These are phyloP conservation scores for Oryza glaberrima DNA, from an alignment of 176 grass and related monocot genomes.

Conservation along the genomic window DNA sequence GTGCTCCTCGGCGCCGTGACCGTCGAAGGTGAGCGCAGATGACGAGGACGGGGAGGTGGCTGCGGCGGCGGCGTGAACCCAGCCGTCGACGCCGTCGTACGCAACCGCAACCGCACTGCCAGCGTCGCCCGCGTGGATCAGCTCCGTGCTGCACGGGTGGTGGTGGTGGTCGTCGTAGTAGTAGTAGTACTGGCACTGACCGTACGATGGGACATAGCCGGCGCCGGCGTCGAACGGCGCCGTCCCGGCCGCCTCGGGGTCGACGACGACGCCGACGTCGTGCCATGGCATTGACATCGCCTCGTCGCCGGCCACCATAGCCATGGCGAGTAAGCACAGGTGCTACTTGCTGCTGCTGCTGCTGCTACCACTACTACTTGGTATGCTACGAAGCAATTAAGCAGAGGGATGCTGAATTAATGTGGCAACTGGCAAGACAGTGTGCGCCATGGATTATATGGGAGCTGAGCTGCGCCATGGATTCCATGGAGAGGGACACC, in stretches of 20 bases:
- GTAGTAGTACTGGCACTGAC: background rate
- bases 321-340: background rate
- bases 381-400: background rate
- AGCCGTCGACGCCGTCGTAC: background rate
- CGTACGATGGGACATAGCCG: background rate
- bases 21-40: constrained; percentile 27
- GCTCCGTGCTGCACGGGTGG: background rate
- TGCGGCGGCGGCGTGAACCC: background rate
- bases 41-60: background rate
- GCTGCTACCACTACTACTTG: background rate
- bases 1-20: background rate
- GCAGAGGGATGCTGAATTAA: background rate
- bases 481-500: background rate
- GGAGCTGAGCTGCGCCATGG: background rate
- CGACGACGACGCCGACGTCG: background rate
- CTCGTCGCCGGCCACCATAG: background rate
- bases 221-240: too few species aligned
- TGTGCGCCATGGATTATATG: background rate
- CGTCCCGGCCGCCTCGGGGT: background rate
- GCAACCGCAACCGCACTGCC: background rate
- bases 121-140: background rate
- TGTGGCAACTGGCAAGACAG: background rate
- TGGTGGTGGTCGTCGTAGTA: background rate
- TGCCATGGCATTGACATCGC: background rate
- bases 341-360: too few species aligned